A percentile compares a stretch with the other conserved stretches of the same genome.
Evolutionary conservation across 1,284 basidiomycete species (phyloP).

Genomic region (Sphaerobolus stellatus): DNA sequence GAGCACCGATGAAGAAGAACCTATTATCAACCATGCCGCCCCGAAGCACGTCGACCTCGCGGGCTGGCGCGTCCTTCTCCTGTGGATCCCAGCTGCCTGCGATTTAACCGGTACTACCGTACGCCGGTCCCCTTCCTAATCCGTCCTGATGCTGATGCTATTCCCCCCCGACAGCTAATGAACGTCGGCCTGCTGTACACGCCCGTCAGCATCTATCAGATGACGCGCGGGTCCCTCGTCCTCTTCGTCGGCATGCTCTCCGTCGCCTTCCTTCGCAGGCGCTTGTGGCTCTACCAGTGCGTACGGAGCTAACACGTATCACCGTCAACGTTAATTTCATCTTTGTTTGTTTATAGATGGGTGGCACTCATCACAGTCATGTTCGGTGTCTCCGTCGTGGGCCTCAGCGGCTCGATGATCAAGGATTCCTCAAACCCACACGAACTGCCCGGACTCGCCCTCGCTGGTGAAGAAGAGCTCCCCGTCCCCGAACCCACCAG

Average conservation of each 20-base stretch:
- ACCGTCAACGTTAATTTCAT: not conserved
- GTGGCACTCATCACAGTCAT: conserved; percentile 81
- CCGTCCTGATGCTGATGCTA: conserved; percentile 14
- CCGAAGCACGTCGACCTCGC: conserved; percentile 45
- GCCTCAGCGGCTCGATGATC: conserved; percentile 85
- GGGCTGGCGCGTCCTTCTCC: conserved; percentile 70
- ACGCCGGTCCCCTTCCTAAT: conserved; percentile 26
- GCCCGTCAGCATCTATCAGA: conserved; percentile 97
- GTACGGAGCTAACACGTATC: conserved; percentile 18
- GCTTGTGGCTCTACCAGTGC: conserved; percentile 78
- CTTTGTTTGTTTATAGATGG: conserved; percentile 59
- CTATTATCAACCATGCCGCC: conserved; percentile 38
- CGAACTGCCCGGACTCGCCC: not conserved
- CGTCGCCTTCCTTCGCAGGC: conserved; percentile 87
- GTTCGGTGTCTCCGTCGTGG: conserved; percentile 85
- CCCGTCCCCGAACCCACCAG: conserved; percentile 61
- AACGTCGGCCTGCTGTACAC: conserved; percentile 93
- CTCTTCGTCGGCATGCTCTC: conserved; percentile 94
- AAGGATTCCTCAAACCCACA: conserved; percentile 56
- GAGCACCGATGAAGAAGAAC: conserved; percentile 44
- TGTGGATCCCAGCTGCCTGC: conserved; percentile 86
- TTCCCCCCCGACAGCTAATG: conserved; percentile 66
- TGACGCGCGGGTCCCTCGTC: conserved; percentile 95
- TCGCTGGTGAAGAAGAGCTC: conserved; percentile 26
- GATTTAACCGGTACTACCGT: conserved; percentile 89